phyloP scores from a whole-genome alignment of 2,329 filamentous ascomycete species.

The Fonsecaea monophora region DNA sequence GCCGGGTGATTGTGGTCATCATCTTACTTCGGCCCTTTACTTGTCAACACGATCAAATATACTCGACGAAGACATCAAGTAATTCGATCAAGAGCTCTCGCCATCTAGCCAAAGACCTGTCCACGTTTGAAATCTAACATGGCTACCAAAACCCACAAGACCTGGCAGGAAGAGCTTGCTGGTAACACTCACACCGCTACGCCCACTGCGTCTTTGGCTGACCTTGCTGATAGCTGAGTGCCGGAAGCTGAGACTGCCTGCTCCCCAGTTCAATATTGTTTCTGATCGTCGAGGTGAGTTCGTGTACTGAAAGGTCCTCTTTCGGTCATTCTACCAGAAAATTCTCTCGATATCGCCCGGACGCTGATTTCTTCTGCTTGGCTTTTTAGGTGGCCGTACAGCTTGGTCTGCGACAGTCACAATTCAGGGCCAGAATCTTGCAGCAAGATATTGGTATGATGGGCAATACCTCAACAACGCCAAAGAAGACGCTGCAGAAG shows the following conservation, averaged over 20 bases:
- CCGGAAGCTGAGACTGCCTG: constrained; percentile 37
- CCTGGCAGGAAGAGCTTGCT: constrained; percentile 64
- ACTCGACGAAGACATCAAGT: neutral
- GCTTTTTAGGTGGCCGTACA: constrained; percentile 75
- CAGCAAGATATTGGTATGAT: constrained; percentile 91
- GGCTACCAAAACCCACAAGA: constrained; percentile 39
- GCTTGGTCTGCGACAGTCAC: constrained; percentile 85
- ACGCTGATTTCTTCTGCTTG: constrained; percentile 31
- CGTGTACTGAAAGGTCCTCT: constrained; percentile 18
- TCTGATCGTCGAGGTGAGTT: constrained; percentile 68
- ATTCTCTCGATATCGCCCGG: neutral
- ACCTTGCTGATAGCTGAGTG: constrained; percentile 37
- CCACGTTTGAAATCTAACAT: constrained; percentile 20
- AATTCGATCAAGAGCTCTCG: neutral
- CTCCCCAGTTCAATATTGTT: constrained; percentile 71
- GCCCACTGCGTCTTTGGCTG: constrained; percentile 11
- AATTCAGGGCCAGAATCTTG: constrained; percentile 68
- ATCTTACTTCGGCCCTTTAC: constrained; percentile 6
- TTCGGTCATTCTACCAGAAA: constrained; percentile 18
- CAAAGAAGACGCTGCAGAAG: constrained; percentile 88
- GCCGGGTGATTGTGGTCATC: constrained; percentile 16
- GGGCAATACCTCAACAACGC: constrained; percentile 86
- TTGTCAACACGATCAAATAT: constrained; percentile 8
- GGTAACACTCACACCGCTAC: constrained; percentile 50
- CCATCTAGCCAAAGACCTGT: neutral